These are phyloP conservation scores for Pterulicium gracile DNA, from an alignment of 1,284 basidiomycete species.

Conservation along the genomic window DNA sequence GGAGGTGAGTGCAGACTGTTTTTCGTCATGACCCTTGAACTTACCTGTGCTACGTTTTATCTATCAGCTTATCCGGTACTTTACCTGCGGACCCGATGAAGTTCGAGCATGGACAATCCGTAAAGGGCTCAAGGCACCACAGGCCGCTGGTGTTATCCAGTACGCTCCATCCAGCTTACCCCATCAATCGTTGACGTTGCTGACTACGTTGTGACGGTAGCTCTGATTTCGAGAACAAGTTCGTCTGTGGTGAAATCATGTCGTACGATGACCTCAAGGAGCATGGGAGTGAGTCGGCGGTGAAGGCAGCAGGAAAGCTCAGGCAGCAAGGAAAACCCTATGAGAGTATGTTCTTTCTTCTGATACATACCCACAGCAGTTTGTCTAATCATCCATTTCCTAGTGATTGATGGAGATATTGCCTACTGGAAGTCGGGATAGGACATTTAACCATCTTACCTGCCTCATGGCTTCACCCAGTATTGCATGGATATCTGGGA, in stretches of 20 bases:
- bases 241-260: slow-evolving; percentile 99
- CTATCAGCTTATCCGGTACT: slow-evolving; percentile 81
- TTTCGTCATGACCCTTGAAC: slow-evolving; percentile 9
- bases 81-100: slow-evolving; percentile 94
- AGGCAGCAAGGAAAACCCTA: slow-evolving; percentile 97
- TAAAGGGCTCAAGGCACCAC: slow-evolving; percentile 88
- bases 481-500: no score
- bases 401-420: slow-evolving; percentile 78
- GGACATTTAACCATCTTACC: no score
- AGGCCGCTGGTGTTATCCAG: slow-evolving; percentile 99
- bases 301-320: slow-evolving; percentile 94
- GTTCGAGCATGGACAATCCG: slow-evolving; percentile 98
- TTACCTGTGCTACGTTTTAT: neutral
- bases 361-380: slow-evolving; percentile 3
- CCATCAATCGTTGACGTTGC: slow-evolving; percentile 9
- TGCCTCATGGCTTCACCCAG: no score
- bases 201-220: slow-evolving; percentile 22
- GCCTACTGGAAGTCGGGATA: slow-evolving; percentile 73
- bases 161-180: slow-evolving; percentile 26
- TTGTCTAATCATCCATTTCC: slow-evolving; percentile 8
- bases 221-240: slow-evolving; percentile 95
- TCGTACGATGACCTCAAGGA: slow-evolving; percentile 86
- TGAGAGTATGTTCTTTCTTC: slow-evolving; percentile 51
- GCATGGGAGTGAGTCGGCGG: slow-evolving; percentile 80
- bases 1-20: slow-evolving; percentile 47